Evolutionary conservation across 805 yeast species (phyloP).

Genomic region (Zygosaccharomyces bailii): DNA sequence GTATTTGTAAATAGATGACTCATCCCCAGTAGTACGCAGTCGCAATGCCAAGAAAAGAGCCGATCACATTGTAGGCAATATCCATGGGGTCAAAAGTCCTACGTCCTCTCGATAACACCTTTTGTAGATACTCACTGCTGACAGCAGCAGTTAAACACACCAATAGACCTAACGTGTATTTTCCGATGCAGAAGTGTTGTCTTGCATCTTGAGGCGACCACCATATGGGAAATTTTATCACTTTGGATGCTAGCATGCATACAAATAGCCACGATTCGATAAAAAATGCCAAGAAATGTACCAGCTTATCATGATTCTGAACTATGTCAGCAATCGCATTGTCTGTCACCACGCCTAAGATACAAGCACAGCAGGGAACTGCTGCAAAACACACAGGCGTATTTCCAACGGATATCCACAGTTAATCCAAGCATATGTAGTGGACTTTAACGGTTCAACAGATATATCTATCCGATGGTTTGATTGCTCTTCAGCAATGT

Average conservation of each 20-base stretch:
- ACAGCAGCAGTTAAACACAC: constrained; percentile 47
- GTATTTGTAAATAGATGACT: constrained; percentile 1
- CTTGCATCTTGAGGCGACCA: background rate
- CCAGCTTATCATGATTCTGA: constrained; percentile 47
- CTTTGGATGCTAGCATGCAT: constrained; percentile 41
- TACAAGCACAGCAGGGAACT: constrained; percentile 22
- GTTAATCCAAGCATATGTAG: background rate
- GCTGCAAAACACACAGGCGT: constrained; percentile 15
- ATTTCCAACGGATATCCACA: constrained; percentile 18
- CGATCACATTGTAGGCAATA: constrained; percentile 39
- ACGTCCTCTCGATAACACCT: constrained; percentile 27
- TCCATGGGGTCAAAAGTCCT: constrained; percentile 50
- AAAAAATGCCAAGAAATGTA: constrained; percentile 48
- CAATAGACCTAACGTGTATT: constrained; percentile 36
- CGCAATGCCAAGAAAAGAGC: constrained; percentile 27
- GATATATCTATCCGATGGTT: no score
- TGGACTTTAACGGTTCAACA: no score
- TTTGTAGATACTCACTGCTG: constrained; percentile 50
- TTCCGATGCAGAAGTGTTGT: constrained; percentile 12
- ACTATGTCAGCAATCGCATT: constrained; percentile 40
- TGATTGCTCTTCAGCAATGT: no score
- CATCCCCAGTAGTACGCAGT: constrained; percentile 18
- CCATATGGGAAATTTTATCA: constrained; percentile 2
- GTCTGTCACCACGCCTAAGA: constrained; percentile 37
- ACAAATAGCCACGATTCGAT: constrained; percentile 48